Evolutionary conservation across 2,329 filamentous ascomycete genomes (phyloP).

Genomic region (Pezicula radicicola): DNA sequence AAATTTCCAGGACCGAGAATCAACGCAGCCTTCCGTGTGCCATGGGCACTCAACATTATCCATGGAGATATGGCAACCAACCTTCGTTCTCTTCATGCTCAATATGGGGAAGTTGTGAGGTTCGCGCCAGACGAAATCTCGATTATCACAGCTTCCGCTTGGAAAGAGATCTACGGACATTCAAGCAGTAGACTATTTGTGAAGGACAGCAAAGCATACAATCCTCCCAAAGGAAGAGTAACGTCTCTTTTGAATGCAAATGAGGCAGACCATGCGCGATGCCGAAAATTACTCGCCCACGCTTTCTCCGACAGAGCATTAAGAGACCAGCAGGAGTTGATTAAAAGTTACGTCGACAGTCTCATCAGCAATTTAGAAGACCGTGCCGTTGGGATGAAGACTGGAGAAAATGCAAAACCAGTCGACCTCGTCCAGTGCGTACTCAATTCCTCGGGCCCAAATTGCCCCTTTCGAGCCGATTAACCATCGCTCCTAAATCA

Average conservation of each 20-base stretch:
- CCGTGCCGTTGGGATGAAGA: not conserved
- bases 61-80: constrained; percentile 17
- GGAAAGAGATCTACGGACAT: constrained; percentile 2
- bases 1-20: constrained; percentile 5
- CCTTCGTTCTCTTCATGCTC: not conserved
- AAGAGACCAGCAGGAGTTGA: constrained; percentile 25
- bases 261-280: constrained; percentile 15
- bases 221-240: constrained; percentile 7
- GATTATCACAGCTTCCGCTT: not conserved
- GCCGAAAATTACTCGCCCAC: constrained; percentile 19
- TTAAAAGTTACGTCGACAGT: constrained; percentile 3
- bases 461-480: too few relatives aligned
- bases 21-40: constrained; percentile 48
- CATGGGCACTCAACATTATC: constrained; percentile 55
- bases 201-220: constrained; percentile 6
- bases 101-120: constrained; percentile 1
- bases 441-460: too few relatives aligned
- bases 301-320: constrained; percentile 27
- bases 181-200: constrained; percentile 14
- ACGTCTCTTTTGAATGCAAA: constrained; percentile 7
- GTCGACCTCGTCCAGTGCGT: constrained; percentile 4
- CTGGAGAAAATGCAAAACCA: not conserved
- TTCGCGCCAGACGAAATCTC: not conserved
- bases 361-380: not conserved
- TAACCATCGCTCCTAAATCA: too few relatives aligned